phyloP scores from a whole-genome alignment of 176 grass and related monocot genomes.

The maize (Zea mays) region Zm-B73-REFERENCE-NAM-5.0 NC_050096.1:297607501-297608000 shows the following conservation, averaged over 20 bases:
- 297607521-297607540: conserved; percentile 34
- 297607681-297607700: conserved; percentile 63
- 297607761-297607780: conserved; percentile 64
- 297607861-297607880: conserved; percentile 35
- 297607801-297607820: conserved; percentile 63
- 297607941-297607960: conserved; percentile 46
- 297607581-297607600: conserved; percentile 58
- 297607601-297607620: conserved; percentile 65
- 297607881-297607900: background rate
- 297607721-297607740: conserved; percentile 26
- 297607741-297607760: conserved; percentile 52
- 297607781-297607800: conserved; percentile 50
- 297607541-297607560: conserved; percentile 47
- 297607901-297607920: conserved; percentile 41
- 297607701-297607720: conserved; percentile 42
- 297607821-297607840: conserved; percentile 42
- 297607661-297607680: conserved; percentile 44
- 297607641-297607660: conserved; percentile 54
- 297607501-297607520: conserved; percentile 62
- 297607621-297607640: conserved; percentile 49
- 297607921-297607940: conserved; percentile 48
- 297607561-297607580: conserved; percentile 41
- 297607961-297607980: background rate
- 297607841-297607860: conserved; percentile 45
- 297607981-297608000: no score